Conservation (phyloP, 148 eudicot genomes). For the Rhododendron kiyosumense region DNA sequence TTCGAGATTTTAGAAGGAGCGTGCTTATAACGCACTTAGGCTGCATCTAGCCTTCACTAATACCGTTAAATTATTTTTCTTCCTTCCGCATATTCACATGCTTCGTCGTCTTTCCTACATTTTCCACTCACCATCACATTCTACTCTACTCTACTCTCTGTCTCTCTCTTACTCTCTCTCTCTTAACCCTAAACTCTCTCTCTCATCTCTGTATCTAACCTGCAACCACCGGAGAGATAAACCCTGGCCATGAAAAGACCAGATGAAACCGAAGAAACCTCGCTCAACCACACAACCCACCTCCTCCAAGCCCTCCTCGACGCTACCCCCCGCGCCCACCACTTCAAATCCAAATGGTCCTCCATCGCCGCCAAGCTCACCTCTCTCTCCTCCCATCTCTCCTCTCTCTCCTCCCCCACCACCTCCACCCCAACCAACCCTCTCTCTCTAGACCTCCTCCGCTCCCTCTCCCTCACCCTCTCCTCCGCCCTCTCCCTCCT, state of each 20-base stretch:
- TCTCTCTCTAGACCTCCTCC: constrained; percentile 41
- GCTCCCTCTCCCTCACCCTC: constrained; percentile 41
- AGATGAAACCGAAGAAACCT: background rate
- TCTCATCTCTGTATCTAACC: background rate
- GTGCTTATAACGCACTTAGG: background rate
- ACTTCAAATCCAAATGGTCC: constrained; percentile 68
- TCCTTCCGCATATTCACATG: constrained; percentile 1
- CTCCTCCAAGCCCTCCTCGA: constrained; percentile 33
- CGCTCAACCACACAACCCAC: constrained; percentile 9
- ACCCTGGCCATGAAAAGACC: constrained; percentile 36
- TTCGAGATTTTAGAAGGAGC: background rate
- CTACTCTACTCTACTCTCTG: background rate
- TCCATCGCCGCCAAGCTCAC: constrained; percentile 51
- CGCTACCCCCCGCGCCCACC: constrained; percentile 37
- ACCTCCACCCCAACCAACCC: constrained; percentile 15
- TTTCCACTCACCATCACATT: background rate
- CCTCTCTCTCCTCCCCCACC: constrained; percentile 22
- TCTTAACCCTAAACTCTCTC: background rate
- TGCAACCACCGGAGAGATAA: background rate
- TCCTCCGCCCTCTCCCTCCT: constrained; percentile 45
- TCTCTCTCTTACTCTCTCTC: background rate
- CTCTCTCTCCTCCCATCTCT: constrained; percentile 38
- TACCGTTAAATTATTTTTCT: background rate
- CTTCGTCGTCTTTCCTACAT: background rate
- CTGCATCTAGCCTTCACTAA: background rate